A percentile compares a stretch with the other conserved stretches of the same genome.
These are phyloP conservation scores for Lagenidium sp. DNA, from an alignment of 352 stramenopile species.

Conservation along the genomic window DNA sequence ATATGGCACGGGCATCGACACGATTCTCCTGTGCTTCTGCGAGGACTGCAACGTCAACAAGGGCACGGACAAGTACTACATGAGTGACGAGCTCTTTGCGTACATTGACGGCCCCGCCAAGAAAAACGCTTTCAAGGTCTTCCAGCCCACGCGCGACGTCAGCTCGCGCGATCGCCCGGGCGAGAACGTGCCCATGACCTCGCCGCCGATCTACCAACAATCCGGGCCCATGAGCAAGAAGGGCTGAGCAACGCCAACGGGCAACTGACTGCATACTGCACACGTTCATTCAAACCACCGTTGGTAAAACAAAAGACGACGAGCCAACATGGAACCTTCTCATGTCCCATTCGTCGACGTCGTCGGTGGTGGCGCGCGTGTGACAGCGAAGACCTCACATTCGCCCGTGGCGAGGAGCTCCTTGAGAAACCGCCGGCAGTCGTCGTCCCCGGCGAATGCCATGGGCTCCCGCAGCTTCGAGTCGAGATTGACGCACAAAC, in stretches of 20 bases:
- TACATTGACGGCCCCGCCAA: slow-evolving; percentile 71
- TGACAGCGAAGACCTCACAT: slow-evolving; percentile 58
- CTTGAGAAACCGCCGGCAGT: slow-evolving; percentile 47
- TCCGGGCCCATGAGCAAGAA: slow-evolving; percentile 12
- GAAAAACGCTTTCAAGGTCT: slow-evolving; percentile 63
- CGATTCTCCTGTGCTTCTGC: slow-evolving; percentile 82
- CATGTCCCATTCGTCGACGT: no score
- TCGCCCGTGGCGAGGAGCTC: slow-evolving; percentile 59
- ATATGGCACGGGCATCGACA: slow-evolving; percentile 80
- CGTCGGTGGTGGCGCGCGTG: background rate
- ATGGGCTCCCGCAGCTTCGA: slow-evolving; percentile 48
- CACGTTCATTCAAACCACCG: no score
- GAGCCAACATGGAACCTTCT: no score
- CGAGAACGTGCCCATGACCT: slow-evolving; percentile 6
- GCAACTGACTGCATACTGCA: no score
- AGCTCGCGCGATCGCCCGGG: slow-evolving; percentile 10
- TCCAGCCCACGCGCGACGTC: slow-evolving; percentile 22
- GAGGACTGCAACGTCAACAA: slow-evolving; percentile 82
- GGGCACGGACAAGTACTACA: slow-evolving; percentile 67
- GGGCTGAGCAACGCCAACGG: no score
- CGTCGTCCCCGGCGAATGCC: slow-evolving; percentile 36
- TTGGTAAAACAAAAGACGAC: no score
- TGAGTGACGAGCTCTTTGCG: slow-evolving; percentile 75
- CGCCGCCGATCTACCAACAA: slow-evolving; percentile 10
- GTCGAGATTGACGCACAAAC: slow-evolving; percentile 67